Base-by-base conservation (phyloP, 2,329 filamentous ascomycete species). In the Trichoderma sp. region DNA sequence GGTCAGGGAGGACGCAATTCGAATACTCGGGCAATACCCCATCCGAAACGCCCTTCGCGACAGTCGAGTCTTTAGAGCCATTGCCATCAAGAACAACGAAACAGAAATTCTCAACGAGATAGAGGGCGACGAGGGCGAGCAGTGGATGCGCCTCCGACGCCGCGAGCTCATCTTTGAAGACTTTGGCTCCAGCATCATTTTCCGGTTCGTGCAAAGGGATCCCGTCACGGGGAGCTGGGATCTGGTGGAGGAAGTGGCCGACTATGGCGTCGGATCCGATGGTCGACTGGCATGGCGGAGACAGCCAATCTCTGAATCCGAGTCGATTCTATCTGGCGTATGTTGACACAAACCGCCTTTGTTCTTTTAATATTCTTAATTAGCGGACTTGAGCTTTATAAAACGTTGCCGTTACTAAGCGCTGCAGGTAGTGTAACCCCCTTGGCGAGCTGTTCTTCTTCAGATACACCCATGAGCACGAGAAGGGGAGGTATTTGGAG, bases 41-140 rank as follows among this genome's bases (percentile, higher is more conserved):
- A 78, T 82, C 3, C 77, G 80, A 35, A 83, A 84, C 70, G 82
- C 81, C 1, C 76, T 84, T 10, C 80, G 82, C 27, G 82, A 84
- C 70, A 83, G 78, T 58, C 76, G 79, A 16, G 75, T 81, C 0
- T 80, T 82, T 56, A 72, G 77, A 0, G 81, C 81, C 5, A 80
- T 84, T 59, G 79, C 78, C 1, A 69, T 80, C 1, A 78, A 78
- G 61, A 82, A 82, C 71, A 73, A 75, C 1, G 77, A 78, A 49
- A 72, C 80, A 0, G 82, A 84, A 72, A 33, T 62, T 0, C 73
- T 76, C 31, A 78, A 78, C 61, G 72, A 72, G 3, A 68, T 61
- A 13, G 79, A 81, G 19, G 81, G 77, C 2, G 71, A 72, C 11
- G 75, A 78, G 16, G 63, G 76, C 11, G 76, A 79, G n/a, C 80